Evolutionary conservation across 768 basidiomycete genomes (phyloP).

Genomic region (Kwoniella sp.): DNA sequence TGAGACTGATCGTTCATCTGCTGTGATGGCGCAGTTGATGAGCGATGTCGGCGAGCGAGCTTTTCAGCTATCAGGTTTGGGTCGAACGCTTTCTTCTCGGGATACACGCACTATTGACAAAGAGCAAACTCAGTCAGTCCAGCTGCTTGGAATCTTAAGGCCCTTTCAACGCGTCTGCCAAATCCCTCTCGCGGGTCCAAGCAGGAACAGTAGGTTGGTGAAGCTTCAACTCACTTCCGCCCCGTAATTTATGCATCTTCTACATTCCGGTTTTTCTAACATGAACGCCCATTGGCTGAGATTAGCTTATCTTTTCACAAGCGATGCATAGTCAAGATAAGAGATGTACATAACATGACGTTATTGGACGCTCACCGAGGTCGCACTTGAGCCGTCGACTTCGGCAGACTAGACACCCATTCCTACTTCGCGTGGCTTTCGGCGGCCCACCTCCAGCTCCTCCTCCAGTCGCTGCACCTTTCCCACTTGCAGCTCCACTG

Average conservation of each 20-base stretch:
- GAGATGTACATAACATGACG: background rate
- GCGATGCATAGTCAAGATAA: background rate
- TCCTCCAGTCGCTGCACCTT: background rate
- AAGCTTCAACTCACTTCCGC: conserved; percentile 21
- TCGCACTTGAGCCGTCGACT: conserved; percentile 23
- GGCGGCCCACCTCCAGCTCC: background rate
- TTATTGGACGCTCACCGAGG: conserved; percentile 11
- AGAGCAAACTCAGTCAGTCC: background rate
- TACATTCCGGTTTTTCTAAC: conserved; percentile 23
- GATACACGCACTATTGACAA: conserved; percentile 26
- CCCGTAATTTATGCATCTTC: conserved; percentile 20
- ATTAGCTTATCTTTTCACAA: background rate
- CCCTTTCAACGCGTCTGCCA: no score
- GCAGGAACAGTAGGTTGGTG: no score
- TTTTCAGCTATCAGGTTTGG: conserved; percentile 19
- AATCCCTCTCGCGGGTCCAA: no score
- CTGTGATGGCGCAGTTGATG: background rate
- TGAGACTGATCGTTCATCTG: background rate
- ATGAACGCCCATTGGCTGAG: background rate
- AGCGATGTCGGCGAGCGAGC: conserved; percentile 19
- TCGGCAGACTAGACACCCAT: conserved; percentile 21
- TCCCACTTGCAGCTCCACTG: background rate
- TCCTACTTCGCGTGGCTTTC: conserved; percentile 16
- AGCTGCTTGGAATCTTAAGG: no score
- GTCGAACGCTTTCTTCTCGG: conserved; percentile 34